Conservation (phyloP, 2,329 filamentous ascomycete species). For the Trichoderma atrobrunneum region DNA sequence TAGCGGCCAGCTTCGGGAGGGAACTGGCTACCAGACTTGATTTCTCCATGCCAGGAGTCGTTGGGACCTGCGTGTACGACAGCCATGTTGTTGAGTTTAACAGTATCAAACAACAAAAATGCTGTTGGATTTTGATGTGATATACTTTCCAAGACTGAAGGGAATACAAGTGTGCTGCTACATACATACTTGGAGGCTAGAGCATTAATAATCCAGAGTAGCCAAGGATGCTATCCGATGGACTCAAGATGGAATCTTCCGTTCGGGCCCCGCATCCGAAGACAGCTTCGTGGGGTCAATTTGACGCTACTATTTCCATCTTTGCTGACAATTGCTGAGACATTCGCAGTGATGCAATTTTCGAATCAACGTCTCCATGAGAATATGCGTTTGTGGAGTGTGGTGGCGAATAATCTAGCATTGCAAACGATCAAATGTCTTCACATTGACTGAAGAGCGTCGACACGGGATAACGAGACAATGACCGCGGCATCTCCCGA, state of each 20-base stretch:
- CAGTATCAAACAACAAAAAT: too few relatives aligned
- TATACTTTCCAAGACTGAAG: background rate
- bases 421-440: background rate
- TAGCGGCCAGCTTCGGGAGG: conserved; percentile 58
- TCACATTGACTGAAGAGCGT: background rate
- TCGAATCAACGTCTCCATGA: background rate
- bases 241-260: background rate
- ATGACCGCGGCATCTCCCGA: background rate
- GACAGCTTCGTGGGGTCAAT: background rate
- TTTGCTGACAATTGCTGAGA: conserved; percentile 1
- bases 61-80: conserved; percentile 23
- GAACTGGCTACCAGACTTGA: conserved; percentile 38
- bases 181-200: background rate
- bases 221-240: background rate
- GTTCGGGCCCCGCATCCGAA: background rate
- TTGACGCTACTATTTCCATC: background rate
- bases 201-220: background rate
- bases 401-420: background rate
- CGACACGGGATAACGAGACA: background rate
- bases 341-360: background rate
- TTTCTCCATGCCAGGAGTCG: conserved; percentile 29
- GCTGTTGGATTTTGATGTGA: background rate
- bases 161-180: background rate
- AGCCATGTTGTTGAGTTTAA: background rate
- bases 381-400: background rate